Evolutionary conservation across 805 yeast species (phyloP), one percentile per base, ranked within the genome.

Genomic region (Nakazawaea laoshanensis): DNA sequence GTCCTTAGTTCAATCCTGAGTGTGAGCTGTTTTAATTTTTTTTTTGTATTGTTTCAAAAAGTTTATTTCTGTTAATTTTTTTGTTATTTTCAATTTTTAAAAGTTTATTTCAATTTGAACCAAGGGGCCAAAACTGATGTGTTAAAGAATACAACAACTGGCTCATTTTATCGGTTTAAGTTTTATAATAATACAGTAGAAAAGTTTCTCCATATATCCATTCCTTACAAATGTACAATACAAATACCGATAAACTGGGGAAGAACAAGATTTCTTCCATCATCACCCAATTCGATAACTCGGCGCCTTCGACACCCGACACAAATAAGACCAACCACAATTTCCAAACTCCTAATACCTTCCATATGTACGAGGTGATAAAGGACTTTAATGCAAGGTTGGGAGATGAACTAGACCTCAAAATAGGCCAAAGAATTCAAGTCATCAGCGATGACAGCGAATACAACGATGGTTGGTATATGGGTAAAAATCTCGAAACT

Each of bases 1-100:
- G 95, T 84, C 92, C 87, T 79, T 75, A 79, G 94, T 84, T 84
- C 95, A 77, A 84, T 57, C 77, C 95, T 79, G 94, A 79, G 85
- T 70, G 77, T 79, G 74, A 77, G 86, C 92, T 80, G 41, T 33
- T 40, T 49, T 59, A 9, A 15, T 19, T 27, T 33, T n/a, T 33
- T 27, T 27, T 33, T 18, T 25, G 2, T 15, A 22, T 15, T 29
- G 17, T 7, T 22, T 22, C 14, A 12, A 22, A n/a, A n/a, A n/a
- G n/a, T n/a, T n/a, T n/a, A n/a, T n/a, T n/a, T n/a, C n/a, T n/a
- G n/a, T n/a, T n/a, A n/a, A n/a, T n/a, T n/a, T n/a, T n/a, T n/a
- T n/a, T n/a, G n/a, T n/a, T n/a, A n/a, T n/a, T n/a, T n/a, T n/a
- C n/a, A n/a, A n/a, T n/a, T n/a, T n/a, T n/a, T n/a, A n/a, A n/a